phyloP scores from a whole-genome alignment of 345 rosid species.

The Sonneratia caseolaris region DNA sequence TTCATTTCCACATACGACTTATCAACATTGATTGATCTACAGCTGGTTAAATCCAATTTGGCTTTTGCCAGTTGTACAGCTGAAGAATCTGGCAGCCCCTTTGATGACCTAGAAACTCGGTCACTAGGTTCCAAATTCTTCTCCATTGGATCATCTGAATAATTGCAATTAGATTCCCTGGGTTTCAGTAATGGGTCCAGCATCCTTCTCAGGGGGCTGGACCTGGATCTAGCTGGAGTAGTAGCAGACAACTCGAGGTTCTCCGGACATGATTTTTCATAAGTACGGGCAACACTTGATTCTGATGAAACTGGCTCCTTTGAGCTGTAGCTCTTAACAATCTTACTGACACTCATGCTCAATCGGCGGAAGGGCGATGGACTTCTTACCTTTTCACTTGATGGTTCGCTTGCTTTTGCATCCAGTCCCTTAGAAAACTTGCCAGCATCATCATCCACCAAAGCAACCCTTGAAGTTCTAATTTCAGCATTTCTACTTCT shows the following conservation, averaged over 20 bases:
- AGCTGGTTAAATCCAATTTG: conserved; percentile 18
- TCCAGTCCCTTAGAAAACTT: conserved; percentile 23
- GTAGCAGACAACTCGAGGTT: conserved; percentile 27
- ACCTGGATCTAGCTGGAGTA: conserved; percentile 41
- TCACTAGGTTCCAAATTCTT: conserved; percentile 24
- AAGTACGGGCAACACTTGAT: conserved; percentile 18
- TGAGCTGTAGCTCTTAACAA: conserved; percentile 39
- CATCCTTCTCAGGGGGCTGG: conserved; percentile 75
- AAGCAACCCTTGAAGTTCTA: conserved; percentile 15
- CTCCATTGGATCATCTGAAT: conserved; percentile 32
- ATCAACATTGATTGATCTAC: conserved; percentile 22
- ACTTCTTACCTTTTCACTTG: conserved; percentile 53
- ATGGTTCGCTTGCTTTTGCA: conserved; percentile 15
- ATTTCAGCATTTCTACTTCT: conserved; percentile 21
- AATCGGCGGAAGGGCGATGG: conserved; percentile 67
- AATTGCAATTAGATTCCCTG: conserved; percentile 26
- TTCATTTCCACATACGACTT: conserved; percentile 38
- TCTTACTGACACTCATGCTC: conserved; percentile 45
- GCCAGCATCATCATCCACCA: conserved; percentile 14
- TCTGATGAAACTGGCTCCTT: conserved; percentile 30
- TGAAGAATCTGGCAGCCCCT: conserved; percentile 22
- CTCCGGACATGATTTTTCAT: conserved; percentile 18
- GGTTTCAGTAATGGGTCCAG: conserved; percentile 69
- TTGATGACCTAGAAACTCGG: conserved; percentile 22
- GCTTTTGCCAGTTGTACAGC: conserved; percentile 28